These are phyloP conservation scores for Clonostachys solani DNA, from an alignment of 2,329 filamentous ascomycete genomes.

Conservation along the genomic window DNA sequence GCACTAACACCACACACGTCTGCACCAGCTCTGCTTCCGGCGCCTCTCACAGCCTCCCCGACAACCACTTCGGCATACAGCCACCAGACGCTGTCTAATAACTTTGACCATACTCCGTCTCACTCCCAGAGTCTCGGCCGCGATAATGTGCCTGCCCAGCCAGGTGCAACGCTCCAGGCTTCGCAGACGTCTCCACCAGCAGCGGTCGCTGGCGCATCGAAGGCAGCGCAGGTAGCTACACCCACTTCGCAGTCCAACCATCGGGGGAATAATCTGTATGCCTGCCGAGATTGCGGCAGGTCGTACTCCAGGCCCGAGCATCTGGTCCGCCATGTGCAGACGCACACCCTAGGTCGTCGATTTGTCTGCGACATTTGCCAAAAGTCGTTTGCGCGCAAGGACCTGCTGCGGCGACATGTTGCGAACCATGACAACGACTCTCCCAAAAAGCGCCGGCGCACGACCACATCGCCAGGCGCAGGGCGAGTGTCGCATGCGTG, in stretches of 20 bases:
- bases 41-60: too few relatives aligned
- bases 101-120: too few relatives aligned
- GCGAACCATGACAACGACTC: conserved; percentile 45
- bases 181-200: neutral
- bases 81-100: too few relatives aligned
- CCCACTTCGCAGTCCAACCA: conserved; percentile 8
- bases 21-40: too few relatives aligned
- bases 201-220: neutral
- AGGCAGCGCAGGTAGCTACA: neutral
- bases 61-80: too few relatives aligned
- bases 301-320: conserved; percentile 50
- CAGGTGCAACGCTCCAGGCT: too few relatives aligned
- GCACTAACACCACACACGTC: too few relatives aligned
- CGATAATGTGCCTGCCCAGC: too few relatives aligned
- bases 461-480: conserved; percentile 35
- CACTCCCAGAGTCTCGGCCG: too few relatives aligned
- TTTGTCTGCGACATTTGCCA: conserved; percentile 45
- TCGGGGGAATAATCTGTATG: conserved; percentile 31
- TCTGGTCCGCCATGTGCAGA: conserved; percentile 46
- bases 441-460: conserved; percentile 40
- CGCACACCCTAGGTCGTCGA: conserved; percentile 44
- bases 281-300: conserved; percentile 46
- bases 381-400: conserved; percentile 49
- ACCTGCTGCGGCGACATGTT: conserved; percentile 47
- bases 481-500: conserved; percentile 50